Base-by-base conservation (phyloP, 1,139 yeast genomes). In the Lodderomyces theae region DNA sequence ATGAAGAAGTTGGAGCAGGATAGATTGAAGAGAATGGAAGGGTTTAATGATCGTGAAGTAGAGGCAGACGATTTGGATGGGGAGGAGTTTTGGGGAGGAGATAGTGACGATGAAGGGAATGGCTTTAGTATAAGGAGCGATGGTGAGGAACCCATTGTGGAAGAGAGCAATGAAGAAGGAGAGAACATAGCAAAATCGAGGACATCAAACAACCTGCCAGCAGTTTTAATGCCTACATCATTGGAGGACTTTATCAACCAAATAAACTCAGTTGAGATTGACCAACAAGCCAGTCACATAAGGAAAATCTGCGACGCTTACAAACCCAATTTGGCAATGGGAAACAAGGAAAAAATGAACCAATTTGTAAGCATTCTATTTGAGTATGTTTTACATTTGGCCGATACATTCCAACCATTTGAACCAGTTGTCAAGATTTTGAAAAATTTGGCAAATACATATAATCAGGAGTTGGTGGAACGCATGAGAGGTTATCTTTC, bases 11-110 rank as follows among this genome's bases (percentile, higher is more conserved):
- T 88, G 46, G 97, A 89, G 57, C 79, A 77, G 36, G 94, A 81
- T 43, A 75, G 97, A 60, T 58, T 77, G 48, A 80, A 79, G 47
- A 80, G 99, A 67, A 92, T 94, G 98, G 80, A 79, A 51, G 96
- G 95, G 33, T 41, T 45, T 38, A 74, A 67, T 18, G 74, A 69
- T 37, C 76, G 77, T 48, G 77, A 69, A 28, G 77, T 72, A 13
- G 82, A 75, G 44, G 86, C 79, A 8, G 95, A 85, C 56, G 94
- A 88, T 56, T 74, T 80, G 51, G 90, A 68, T 35, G 82, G 75
- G 40, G 71, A 63, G 35, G 82, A 74, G 39, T 75, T 77, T 53
- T 80, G 82, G 77, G 78, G 61, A 15, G 80, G 77, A 22, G 69
- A 69, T 10, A 77, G 74, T n/a, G 80, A 42, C 30, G 44, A 44